These are phyloP conservation scores for Xylaria sp. DNA, from an alignment of 2,329 filamentous ascomycete genomes.

Conservation along the genomic window DNA sequence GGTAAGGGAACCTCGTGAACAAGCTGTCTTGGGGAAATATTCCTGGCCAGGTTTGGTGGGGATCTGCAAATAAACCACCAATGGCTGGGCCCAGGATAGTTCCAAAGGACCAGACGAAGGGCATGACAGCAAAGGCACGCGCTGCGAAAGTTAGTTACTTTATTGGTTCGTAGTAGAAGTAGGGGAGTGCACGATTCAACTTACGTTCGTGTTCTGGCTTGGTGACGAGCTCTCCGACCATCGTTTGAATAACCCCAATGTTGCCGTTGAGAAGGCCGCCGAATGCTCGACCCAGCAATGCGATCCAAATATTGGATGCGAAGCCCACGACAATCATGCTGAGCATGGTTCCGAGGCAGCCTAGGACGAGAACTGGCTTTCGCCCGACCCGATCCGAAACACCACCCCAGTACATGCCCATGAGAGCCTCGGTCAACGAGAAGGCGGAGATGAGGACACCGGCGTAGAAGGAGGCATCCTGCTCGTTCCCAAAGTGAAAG, in stretches of 20 bases:
- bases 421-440: constrained; percentile 79
- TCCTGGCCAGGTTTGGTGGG: constrained; percentile 73
- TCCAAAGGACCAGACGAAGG: constrained; percentile 90
- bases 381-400: constrained; percentile 82
- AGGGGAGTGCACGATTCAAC: constrained; percentile 41
- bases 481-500: constrained; percentile 72
- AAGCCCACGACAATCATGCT: constrained; percentile 86
- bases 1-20: constrained; percentile 82
- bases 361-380: constrained; percentile 83
- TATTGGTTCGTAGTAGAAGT: background rate
- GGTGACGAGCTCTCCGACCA: constrained; percentile 87
- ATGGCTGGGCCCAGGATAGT: constrained; percentile 89
- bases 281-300: constrained; percentile 74
- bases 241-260: constrained; percentile 88
- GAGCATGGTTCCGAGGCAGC: constrained; percentile 80
- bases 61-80: constrained; percentile 84
- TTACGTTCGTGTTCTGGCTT: constrained; percentile 85
- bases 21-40: constrained; percentile 70
- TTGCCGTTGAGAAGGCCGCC: constrained; percentile 90
- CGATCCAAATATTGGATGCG: constrained; percentile 82
- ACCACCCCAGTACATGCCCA: constrained; percentile 87
- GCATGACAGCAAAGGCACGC: constrained; percentile 88
- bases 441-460: constrained; percentile 88
- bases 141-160: constrained; percentile 54
- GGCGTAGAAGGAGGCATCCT: constrained; percentile 85